A percentile compares a stretch with the other conserved stretches of the same genome.
These are phyloP conservation scores for Blumeria hordei DNA, from an alignment of 2,329 filamentous ascomycete species.

Conservation along the genomic window DNA sequence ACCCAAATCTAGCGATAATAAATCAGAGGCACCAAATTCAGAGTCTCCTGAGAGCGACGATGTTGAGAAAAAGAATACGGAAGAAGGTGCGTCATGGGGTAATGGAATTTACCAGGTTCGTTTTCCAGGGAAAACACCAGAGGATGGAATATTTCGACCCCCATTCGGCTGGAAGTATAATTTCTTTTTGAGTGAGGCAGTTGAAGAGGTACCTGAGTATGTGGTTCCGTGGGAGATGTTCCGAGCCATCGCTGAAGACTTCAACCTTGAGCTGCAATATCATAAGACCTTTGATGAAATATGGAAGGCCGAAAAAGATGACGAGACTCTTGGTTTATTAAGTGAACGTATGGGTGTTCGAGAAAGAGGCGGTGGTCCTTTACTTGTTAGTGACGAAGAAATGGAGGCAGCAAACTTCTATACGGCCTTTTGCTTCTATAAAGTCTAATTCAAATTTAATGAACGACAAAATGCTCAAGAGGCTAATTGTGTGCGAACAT, in stretches of 20 bases:
- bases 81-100: conserved; percentile 58
- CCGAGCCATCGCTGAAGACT: conserved; percentile 83
- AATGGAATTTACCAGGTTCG: conserved; percentile 81
- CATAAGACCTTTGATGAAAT: conserved; percentile 77
- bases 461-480: too few species aligned
- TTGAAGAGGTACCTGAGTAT: conserved; percentile 90
- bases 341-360: conserved; percentile 93
- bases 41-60: conserved; percentile 17
- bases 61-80: conserved; percentile 34
- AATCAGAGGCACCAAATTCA: conserved; percentile 12
- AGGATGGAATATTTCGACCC: conserved; percentile 76
- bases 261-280: conserved; percentile 87
- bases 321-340: conserved; percentile 53
- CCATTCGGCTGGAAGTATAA: conserved; percentile 97
- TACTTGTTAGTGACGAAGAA: conserved; percentile 63
- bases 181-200: conserved; percentile 87
- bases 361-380: conserved; percentile 34
- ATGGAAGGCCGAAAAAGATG: conserved; percentile 77
- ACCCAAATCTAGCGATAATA: conserved; percentile 15
- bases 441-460: conserved; percentile 31
- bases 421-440: conserved; percentile 90
- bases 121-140: conserved; percentile 61
- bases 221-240: conserved; percentile 97
- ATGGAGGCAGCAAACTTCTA: conserved; percentile 86
- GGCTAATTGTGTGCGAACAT: too few species aligned